Evolutionary conservation across 768 basidiomycete genomes (phyloP), one percentile per base, ranked within the genome.

Genomic region (Boletus rubropictus): DNA sequence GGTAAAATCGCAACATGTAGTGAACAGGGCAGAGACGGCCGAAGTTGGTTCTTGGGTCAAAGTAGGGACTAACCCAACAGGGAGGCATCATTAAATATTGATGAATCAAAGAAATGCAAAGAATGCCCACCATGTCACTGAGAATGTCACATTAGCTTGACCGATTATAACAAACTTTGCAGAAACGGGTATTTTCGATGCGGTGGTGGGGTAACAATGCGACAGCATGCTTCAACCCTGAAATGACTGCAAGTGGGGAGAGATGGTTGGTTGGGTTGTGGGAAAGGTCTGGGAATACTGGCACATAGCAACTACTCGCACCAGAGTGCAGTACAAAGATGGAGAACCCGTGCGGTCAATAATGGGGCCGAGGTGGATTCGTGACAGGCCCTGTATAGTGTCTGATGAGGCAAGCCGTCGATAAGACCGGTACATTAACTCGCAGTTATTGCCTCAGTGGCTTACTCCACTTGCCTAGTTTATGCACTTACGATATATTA

Each of bases 391-490:
- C n/a, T n/a, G n/a, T n/a, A n/a, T n/a, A n/a, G n/a, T 8, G n/a
- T 34, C 17, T 34, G n/a, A 17, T 34, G 33, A 9, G 9, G 33
- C 8, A 34, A 34, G 9, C n/a, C 4, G 17, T 34, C 5, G 33
- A 34, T 17, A 48, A 48, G 37, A 20, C 39, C 25, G 39, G 18
- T 40, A 21, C 7, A 49, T 21, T 46, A 17, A 34, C 34, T 25
- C 36, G 32, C 17, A 46, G 36, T 28, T 14, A 17, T 38, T 21
- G 35, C 27, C 39, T 18, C 42, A 33, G 35, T 27, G n/a, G 32
- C 15, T 37, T 7, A 44, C 52, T 42, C 46, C 51, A 51, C 49
- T 10, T 43, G 37, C 51, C 47, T 33, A 38, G 32, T 43, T 41
- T 34, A 42, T 47, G 37, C 39, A 45, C 14, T 33, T 24, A 39